Evolutionary conservation across 768 basidiomycete species (phyloP).

Genomic region (Podaxis carcinomalis): DNA sequence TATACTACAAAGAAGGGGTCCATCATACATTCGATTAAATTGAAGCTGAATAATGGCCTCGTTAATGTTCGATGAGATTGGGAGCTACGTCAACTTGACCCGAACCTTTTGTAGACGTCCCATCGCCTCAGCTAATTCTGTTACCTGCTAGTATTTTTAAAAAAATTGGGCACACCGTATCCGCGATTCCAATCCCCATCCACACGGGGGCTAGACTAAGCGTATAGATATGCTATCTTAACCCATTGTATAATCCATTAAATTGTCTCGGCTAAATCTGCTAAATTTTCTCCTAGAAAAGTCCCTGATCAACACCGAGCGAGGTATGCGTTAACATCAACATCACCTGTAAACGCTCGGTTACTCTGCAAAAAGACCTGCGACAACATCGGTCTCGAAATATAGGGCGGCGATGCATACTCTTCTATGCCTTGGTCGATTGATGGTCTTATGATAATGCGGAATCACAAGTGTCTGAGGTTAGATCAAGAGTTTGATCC

Average conservation of each 20-base stretch:
- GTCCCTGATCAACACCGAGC: background rate
- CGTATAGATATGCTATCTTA: background rate
- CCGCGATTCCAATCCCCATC: background rate
- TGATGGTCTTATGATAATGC: background rate
- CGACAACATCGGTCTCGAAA: background rate
- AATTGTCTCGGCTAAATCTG: background rate
- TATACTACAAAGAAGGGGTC: too few relatives aligned
- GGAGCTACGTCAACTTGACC: too few relatives aligned
- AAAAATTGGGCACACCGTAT: background rate
- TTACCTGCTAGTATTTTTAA: background rate
- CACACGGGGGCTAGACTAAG: background rate
- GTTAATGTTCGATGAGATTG: too few relatives aligned
- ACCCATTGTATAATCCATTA: background rate
- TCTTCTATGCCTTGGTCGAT: background rate
- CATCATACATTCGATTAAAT: too few relatives aligned
- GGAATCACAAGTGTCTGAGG: background rate
- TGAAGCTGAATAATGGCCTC: too few relatives aligned
- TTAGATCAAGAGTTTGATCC: conserved; percentile 3
- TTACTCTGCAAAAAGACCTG: background rate
- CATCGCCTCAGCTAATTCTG: too few relatives aligned
- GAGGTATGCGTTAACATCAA: background rate
- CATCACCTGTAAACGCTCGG: background rate
- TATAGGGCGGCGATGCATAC: background rate
- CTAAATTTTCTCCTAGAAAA: background rate
- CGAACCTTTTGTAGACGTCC: too few relatives aligned